phyloP scores from a whole-genome alignment of 2,329 filamentous ascomycete genomes.

The Paraphoma sp. region DNA sequence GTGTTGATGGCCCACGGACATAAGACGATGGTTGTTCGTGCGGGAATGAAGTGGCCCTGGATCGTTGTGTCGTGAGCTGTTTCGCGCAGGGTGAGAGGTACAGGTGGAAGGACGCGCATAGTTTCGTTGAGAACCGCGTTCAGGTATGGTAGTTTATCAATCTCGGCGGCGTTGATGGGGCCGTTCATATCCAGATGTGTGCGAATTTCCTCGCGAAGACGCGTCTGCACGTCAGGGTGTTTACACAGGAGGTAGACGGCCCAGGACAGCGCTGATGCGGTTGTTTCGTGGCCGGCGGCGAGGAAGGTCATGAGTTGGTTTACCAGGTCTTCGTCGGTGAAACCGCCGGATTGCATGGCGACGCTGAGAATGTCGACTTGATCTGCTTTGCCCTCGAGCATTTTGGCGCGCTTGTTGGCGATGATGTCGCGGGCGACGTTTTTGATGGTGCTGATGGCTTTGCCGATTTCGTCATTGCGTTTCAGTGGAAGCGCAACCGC shows the following conservation, averaged over 20 bases:
- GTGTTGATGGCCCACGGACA: slow-evolving; percentile 73
- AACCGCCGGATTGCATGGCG: slow-evolving; percentile 76
- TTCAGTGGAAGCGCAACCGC: slow-evolving; percentile 70
- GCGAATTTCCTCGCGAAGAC: slow-evolving; percentile 60
- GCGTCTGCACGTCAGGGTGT: slow-evolving; percentile 56
- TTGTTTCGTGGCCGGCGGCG: slow-evolving; percentile 70
- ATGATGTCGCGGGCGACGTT: slow-evolving; percentile 73
- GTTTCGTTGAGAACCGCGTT: slow-evolving; percentile 81
- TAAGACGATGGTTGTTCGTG: slow-evolving; percentile 73
- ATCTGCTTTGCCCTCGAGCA: slow-evolving; percentile 53
- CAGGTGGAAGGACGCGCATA: slow-evolving; percentile 75
- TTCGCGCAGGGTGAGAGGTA: slow-evolving; percentile 73
- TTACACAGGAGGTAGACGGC: slow-evolving; percentile 60
- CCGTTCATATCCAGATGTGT: slow-evolving; percentile 43
- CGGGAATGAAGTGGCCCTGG: slow-evolving; percentile 69
- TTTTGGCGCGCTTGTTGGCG: slow-evolving; percentile 68
- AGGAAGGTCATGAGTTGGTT: slow-evolving; percentile 93
- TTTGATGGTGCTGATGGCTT: slow-evolving; percentile 54
- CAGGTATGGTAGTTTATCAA: slow-evolving; percentile 77
- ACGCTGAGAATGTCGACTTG: slow-evolving; percentile 81
- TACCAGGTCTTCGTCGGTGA: slow-evolving; percentile 79
- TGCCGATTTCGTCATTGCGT: slow-evolving; percentile 62
- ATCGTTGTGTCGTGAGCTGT: slow-evolving; percentile 70
- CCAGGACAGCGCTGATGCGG: slow-evolving; percentile 61
- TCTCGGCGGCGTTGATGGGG: slow-evolving; percentile 60